A percentile compares a stretch with the other conserved stretches of the same genome.
These are phyloP conservation scores for Albophoma yamanashiensis DNA, from an alignment of 2,329 filamentous ascomycete species.

Conservation along the genomic window DNA sequence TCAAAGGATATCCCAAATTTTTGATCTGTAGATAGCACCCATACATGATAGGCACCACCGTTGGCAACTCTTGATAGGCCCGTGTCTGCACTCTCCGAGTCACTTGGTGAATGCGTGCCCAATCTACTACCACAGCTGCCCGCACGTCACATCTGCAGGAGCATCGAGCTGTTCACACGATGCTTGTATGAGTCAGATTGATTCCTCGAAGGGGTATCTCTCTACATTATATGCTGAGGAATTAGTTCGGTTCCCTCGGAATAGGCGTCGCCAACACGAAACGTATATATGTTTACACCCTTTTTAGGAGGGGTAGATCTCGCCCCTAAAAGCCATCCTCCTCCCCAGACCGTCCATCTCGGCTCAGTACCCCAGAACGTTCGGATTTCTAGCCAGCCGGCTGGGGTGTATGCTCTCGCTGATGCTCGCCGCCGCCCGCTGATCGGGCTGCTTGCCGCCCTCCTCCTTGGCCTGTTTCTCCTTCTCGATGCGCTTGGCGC, in stretches of 20 bases:
- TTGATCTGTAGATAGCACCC: constrained; percentile 6
- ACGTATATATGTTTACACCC: neutral
- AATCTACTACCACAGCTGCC: too few relatives aligned
- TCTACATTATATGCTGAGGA: neutral
- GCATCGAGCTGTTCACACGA: neutral
- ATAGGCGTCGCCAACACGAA: neutral
- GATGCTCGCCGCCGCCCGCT: constrained; percentile 8
- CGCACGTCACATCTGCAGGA: neutral
- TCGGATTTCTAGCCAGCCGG: constrained; percentile 23
- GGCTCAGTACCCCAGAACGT: constrained; percentile 2
- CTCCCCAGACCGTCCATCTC: neutral
- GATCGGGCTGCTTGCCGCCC: constrained; percentile 12
- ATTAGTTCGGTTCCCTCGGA: too few relatives aligned
- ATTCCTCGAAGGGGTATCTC: neutral
- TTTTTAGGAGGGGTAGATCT: neutral
- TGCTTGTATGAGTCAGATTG: neutral
- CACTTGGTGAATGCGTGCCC: neutral
- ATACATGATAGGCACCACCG: neutral
- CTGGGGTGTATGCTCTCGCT: constrained; percentile 39
- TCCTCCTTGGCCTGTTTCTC: constrained; percentile 29
- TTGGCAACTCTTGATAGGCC: neutral
- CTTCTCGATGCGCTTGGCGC: constrained; percentile 35
- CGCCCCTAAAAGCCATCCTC: neutral
- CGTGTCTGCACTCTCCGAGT: neutral
- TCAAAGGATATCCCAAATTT: constrained; percentile 8